Evolutionary conservation across 208 protist species (phyloP), one percentile per base, ranked within the genome.

Genomic region (Leishmania turanica): DNA sequence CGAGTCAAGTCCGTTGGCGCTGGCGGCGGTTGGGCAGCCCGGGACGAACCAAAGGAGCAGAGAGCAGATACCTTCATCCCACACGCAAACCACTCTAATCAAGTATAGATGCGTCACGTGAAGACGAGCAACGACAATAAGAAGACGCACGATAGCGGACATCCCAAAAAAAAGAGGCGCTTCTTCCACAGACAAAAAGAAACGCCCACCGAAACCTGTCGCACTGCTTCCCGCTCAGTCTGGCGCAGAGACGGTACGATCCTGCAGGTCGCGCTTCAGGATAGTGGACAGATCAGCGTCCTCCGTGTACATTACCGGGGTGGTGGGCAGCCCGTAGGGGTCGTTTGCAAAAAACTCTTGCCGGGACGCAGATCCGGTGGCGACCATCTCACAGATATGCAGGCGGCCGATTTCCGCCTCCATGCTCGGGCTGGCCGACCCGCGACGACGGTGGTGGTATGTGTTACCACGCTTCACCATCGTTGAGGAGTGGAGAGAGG

Each of bases 271-370:
- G 1, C 71, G 74, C 64, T 80, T 84, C 75, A 88, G 62, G n/a
- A 84, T 84, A 1, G 81, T 81, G 3, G 85, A 83, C 37, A 88
- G 49, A 34, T 85, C 81, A 2, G 85, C 78, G 40, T 88, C 85
- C 3, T 72, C 78, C 0, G 62, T 64, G 78, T 83, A 88, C 49
- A 79, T 73, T 34, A 88, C 81, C 9, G 82, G 82, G 13, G 54
- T 82, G 4, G 53, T 66, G 1, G 82, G 82, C 2, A 58, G 37
- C 0, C 82, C 82, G 51, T 85, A 85, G 13, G 82, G 82, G 24
- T 85, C 77, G 11, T 47, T 82, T 15, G 75, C 71, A 53, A 82
- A 68, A 6, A 73, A 42, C 53, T 82, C 82, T 3, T 71, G 40
- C 56, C 47, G 66, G 21, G 76, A 51, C n/a, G 70, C 31, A 5